Conservation (phyloP, 179 eudicot species). For the Monotropa hypopitys region DNA sequence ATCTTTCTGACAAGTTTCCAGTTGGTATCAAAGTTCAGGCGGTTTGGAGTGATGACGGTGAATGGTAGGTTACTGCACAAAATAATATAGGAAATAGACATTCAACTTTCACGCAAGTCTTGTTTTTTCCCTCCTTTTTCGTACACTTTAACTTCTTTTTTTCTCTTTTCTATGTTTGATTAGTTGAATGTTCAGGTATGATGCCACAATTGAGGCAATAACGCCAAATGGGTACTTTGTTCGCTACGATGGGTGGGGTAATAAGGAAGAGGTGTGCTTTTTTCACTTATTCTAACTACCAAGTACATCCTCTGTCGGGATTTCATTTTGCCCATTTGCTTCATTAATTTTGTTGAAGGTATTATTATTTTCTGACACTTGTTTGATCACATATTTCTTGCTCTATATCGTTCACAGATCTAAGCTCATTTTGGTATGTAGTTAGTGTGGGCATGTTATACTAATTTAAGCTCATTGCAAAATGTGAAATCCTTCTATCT, state of each 20-base stretch:
- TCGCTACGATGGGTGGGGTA: constrained; percentile 77
- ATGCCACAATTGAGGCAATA: constrained; percentile 61
- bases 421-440: background rate
- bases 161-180: constrained; percentile 33
- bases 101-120: constrained; percentile 4
- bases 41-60: constrained; percentile 97
- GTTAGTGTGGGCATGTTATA: background rate
- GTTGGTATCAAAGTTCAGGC: constrained; percentile 86
- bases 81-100: background rate
- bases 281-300: background rate
- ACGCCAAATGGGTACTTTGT: constrained; percentile 71
- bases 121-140: constrained; percentile 7
- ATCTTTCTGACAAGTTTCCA: constrained; percentile 44
- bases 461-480: background rate
- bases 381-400: background rate
- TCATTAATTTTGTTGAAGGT: background rate
- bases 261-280: constrained; percentile 66
- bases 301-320: background rate
- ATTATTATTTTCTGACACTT: background rate
- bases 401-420: background rate
- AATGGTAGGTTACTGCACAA: constrained; percentile 45
- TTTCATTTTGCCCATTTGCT: background rate
- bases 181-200: constrained; percentile 72
- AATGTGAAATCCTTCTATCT: background rate
- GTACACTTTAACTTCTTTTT: constrained; percentile 17